A percentile compares a stretch with the other conserved stretches of the same genome.
Conservation (phyloP, 169 alveolate species). For the Perkinsus olseni region DNA sequence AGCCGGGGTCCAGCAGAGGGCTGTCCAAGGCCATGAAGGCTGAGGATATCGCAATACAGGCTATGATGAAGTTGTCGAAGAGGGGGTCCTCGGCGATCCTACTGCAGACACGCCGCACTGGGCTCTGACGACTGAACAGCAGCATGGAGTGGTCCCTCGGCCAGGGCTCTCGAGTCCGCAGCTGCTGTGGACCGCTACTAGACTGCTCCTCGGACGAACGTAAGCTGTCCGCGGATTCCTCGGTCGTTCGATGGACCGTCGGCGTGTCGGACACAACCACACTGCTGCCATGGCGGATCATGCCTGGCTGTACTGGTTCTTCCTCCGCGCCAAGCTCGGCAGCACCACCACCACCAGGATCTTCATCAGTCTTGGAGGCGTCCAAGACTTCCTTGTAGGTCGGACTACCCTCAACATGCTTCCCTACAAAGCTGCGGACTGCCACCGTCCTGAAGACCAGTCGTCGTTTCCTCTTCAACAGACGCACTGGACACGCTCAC, state of each 20-base stretch:
- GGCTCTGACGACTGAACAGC: too few species aligned
- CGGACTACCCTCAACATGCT: background rate
- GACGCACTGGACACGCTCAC: too few species aligned
- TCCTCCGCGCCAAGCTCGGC: too few species aligned
- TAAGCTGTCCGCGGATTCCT: background rate
- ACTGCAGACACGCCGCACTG: background rate
- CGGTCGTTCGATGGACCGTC: background rate
- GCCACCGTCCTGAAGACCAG: background rate
- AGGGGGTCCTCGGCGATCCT: background rate
- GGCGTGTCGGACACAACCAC: too few species aligned
- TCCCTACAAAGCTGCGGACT: background rate
- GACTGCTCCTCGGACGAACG: background rate
- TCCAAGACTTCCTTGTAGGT: background rate
- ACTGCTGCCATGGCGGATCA: too few species aligned
- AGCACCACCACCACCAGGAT: too few species aligned
- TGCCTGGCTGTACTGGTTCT: too few species aligned
- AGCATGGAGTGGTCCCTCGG: background rate
- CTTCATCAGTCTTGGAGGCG: background rate
- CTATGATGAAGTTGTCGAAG: slow-evolving; percentile 10
- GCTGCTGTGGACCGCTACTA: background rate
- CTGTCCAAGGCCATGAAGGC: slow-evolving; percentile 5
- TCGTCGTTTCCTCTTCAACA: too few species aligned
- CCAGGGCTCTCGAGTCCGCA: background rate
- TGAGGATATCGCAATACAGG: background rate
- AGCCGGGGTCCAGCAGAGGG: background rate